Base-by-base conservation (phyloP, 2,329 filamentous ascomycete species). In the Aspergillus cejpii region DNA sequence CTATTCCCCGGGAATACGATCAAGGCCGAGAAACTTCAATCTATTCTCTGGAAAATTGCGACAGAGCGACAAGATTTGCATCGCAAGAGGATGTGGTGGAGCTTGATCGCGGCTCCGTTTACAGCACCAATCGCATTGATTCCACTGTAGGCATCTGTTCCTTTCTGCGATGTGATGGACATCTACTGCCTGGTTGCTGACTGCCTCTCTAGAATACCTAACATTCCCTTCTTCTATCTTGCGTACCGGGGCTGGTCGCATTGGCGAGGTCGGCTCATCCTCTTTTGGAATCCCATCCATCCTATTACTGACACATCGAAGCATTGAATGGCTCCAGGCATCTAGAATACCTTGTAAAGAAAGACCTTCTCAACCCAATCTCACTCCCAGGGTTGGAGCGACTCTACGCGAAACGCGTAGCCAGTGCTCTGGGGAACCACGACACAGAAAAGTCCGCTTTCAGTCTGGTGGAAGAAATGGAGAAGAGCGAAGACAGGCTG, bases 171-270 rank as follows among this genome's bases (percentile, higher is more conserved):
- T 28, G 26, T 8, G 28, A 38, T 42, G 14, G 44, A 48, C 41
- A 57, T 28, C 8, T n/a, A n/a, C n/a, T n/a, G 29, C 12, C 17
- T 23, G n/a, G 8, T 36, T 36, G 14, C 26, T 33, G n/a, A 34
- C 29, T 54, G 27, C 48, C 47, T 6, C 3, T 23, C 10, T 40
- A 94, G 87, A 50, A 77, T 96, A 51, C 90, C 91, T 27, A 96
- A 98, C 63, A 74, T 98, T 10, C 92, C 92, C 14, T 97, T 97
- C 74, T 97, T 97, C 74, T 98, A 97, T 66, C 78, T 97, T 31
- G 80, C 80, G 14, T 98, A 94, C 71, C 80, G 92, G 53, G 72
- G 88, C 20, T 97, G 86, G 84, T 94, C 87, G 15, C 88, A 95
- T 67, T 94, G 86, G 81, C 80, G 84, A 68, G 74, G 74, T 76